A percentile compares a stretch with the other conserved stretches of the same genome.
Evolutionary conservation across 345 rosid species (phyloP).

Genomic region (Erysimum cheiranthoides): DNA sequence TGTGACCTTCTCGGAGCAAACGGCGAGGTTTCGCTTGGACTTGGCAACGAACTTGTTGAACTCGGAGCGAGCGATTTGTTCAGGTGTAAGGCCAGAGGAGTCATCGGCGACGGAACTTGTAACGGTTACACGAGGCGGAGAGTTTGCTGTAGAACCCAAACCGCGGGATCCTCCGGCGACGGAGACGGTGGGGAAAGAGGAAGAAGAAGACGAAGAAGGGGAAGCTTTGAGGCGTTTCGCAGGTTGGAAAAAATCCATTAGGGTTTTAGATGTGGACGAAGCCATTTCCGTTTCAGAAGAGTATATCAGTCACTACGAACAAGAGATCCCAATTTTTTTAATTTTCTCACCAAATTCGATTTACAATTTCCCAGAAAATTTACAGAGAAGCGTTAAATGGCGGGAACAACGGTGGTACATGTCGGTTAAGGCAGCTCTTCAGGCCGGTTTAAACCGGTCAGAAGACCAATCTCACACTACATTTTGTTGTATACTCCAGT

Average conservation of each 20-base stretch:
- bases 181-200: slow-evolving; percentile 31
- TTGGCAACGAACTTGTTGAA: slow-evolving; percentile 67
- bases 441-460: slow-evolving; percentile 17
- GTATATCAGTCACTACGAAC: neutral
- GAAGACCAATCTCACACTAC: neutral
- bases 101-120: slow-evolving; percentile 36
- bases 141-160: slow-evolving; percentile 19
- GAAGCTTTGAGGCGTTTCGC: slow-evolving; percentile 71
- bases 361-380: neutral
- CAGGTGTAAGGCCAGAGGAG: slow-evolving; percentile 54
- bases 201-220: slow-evolving; percentile 42
- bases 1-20: slow-evolving; percentile 64
- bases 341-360: neutral
- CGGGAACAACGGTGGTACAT: slow-evolving; percentile 34
- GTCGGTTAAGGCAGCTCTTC: slow-evolving; percentile 11
- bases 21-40: slow-evolving; percentile 70
- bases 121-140: slow-evolving; percentile 37
- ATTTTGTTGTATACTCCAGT: neutral
- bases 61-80: slow-evolving; percentile 64
- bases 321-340: neutral
- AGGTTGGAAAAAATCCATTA: slow-evolving; percentile 72
- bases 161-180: slow-evolving; percentile 32
- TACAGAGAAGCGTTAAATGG: slow-evolving; percentile 22
- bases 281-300: slow-evolving; percentile 50
- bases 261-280: slow-evolving; percentile 61